A percentile compares a stretch with the other conserved stretches of the same genome.
These are phyloP conservation scores for Manihot esculenta DNA, from an alignment of 441 rosid species.

Conservation along the genomic window DNA sequence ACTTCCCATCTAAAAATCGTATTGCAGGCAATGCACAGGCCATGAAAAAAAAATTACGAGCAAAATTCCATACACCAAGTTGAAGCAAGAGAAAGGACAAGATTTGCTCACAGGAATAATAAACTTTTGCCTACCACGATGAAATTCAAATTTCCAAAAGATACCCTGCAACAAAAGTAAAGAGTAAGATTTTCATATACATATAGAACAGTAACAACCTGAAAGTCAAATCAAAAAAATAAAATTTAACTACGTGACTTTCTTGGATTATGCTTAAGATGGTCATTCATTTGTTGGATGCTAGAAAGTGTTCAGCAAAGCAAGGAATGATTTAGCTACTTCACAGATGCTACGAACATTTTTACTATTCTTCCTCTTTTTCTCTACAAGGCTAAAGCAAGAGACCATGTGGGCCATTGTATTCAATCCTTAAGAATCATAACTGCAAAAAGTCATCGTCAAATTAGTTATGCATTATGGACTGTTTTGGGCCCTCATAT, in stretches of 20 bases:
- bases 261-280: not conserved
- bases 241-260: not conserved
- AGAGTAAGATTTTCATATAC: slow-evolving; percentile 9
- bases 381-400: not conserved
- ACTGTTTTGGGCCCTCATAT: not conserved
- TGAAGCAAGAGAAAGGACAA: not conserved
- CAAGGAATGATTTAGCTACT: not conserved
- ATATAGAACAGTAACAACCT: not conserved
- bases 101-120: slow-evolving; percentile 72
- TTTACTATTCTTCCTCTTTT: not conserved
- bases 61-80: slow-evolving; percentile 4
- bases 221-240: not conserved
- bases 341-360: not conserved
- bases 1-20: not conserved
- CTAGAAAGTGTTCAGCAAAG: slow-evolving; percentile 1
- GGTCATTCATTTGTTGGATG: not conserved
- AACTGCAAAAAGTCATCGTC: not conserved
- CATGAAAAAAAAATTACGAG: slow-evolving; percentile 2
- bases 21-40: slow-evolving; percentile 2
- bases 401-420: not conserved
- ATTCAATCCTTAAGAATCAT: not conserved
- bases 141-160: slow-evolving; percentile 88
- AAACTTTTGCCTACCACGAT: slow-evolving; percentile 83
- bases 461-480: not conserved
- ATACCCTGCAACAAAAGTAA: slow-evolving; percentile 62